A percentile compares a stretch with the other conserved stretches of the same genome.
phyloP scores from a whole-genome alignment of 2,329 filamentous ascomycete genomes.

The Dendrostoma leiphaemia region DNA sequence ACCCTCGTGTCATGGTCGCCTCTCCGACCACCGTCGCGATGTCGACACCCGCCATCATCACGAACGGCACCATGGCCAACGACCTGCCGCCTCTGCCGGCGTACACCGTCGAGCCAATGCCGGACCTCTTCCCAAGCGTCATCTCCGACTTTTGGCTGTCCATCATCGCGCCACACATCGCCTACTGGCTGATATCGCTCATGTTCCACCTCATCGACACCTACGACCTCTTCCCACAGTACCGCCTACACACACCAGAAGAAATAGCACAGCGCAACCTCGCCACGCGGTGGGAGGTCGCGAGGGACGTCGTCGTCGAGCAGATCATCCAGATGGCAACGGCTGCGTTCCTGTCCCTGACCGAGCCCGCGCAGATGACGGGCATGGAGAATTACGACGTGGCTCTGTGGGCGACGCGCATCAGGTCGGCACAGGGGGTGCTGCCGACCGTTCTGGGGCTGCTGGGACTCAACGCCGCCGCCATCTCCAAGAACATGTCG shows the following conservation, averaged over 20 bases:
- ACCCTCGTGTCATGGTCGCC: conserved; percentile 37
- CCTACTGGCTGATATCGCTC: conserved; percentile 85
- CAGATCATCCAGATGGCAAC: conserved; percentile 83
- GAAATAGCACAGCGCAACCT: conserved; percentile 87
- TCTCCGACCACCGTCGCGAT: conserved; percentile 37
- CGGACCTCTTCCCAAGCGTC: conserved; percentile 67
- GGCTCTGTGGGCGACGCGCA: conserved; percentile 81
- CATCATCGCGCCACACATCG: conserved; percentile 72
- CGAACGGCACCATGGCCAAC: conserved; percentile 53
- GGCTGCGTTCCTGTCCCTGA: conserved; percentile 63
- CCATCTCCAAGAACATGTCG: conserved; percentile 73
- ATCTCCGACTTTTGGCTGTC: conserved; percentile 80
- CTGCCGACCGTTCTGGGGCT: conserved; percentile 69
- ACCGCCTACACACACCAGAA: conserved; percentile 91
- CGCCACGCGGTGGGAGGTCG: conserved; percentile 78
- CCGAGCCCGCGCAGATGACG: conserved; percentile 70
- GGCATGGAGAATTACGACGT: conserved; percentile 85
- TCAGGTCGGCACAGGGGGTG: conserved; percentile 76
- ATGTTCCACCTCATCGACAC: conserved; percentile 86
- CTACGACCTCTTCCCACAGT: conserved; percentile 82
- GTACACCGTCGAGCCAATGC: conserved; percentile 71
- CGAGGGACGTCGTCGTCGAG: conserved; percentile 88
- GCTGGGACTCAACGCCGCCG: conserved; percentile 72
- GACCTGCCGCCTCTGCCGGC: conserved; percentile 80
- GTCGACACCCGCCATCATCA: conserved; percentile 38